Conservation (phyloP, 1,284 basidiomycete genomes). For the Rhodotorula sp. region DNA sequence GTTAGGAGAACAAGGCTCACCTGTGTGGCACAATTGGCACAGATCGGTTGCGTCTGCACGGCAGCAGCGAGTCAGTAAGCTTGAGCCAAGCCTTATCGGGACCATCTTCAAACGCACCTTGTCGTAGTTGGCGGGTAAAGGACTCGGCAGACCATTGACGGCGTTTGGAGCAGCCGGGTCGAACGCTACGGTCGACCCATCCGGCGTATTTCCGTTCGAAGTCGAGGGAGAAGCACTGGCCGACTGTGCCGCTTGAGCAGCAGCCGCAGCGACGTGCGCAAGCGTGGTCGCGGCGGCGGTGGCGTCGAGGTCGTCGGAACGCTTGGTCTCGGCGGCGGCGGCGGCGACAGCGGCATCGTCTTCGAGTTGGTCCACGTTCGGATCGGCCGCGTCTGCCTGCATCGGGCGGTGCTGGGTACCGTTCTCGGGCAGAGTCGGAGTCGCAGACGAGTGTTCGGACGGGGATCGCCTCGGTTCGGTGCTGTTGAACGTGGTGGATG, state of each 20-base stretch:
- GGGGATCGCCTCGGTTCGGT: constrained; percentile 4
- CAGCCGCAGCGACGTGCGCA: constrained; percentile 23
- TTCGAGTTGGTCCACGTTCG: background rate
- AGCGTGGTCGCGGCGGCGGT: constrained; percentile 20
- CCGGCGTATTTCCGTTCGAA: background rate
- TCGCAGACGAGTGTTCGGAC: background rate
- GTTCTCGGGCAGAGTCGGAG: background rate
- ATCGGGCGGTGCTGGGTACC: background rate
- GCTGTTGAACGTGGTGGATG: background rate
- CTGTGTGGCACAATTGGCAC: constrained; percentile 43
- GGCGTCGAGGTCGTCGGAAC: constrained; percentile 27
- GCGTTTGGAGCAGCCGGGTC: constrained; percentile 32
- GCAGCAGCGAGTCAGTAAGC: background rate
- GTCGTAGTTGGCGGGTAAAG: constrained; percentile 34
- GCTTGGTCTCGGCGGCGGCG: background rate
- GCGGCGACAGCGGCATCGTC: background rate
- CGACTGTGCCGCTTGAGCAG: background rate
- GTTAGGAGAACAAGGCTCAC: constrained; percentile 13
- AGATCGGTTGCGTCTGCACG: constrained; percentile 39
- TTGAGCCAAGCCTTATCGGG: too few species aligned
- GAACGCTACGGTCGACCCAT: constrained; percentile 5
- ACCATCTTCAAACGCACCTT: constrained; percentile 10
- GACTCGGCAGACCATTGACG: constrained; percentile 28
- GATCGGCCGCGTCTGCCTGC: background rate
- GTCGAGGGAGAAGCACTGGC: background rate